These are phyloP conservation scores for Phialophora macrospora DNA, from an alignment of 2,329 filamentous ascomycete species.

Conservation along the genomic window DNA sequence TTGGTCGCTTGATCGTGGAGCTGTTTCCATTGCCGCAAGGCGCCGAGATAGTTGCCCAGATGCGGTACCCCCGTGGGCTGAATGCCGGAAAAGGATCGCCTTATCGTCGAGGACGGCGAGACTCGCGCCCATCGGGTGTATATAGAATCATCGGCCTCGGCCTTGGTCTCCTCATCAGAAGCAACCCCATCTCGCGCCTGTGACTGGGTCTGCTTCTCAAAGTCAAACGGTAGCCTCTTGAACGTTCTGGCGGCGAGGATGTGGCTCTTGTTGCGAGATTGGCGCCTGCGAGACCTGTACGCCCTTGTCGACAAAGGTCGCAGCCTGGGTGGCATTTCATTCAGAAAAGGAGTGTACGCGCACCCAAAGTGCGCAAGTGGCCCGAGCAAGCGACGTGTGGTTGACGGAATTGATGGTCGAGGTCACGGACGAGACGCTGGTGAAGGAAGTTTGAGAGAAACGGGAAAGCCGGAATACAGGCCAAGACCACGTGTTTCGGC, in stretches of 20 bases:
- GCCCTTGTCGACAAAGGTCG: slow-evolving; percentile 13
- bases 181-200: not conserved
- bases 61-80: slow-evolving; percentile 95
- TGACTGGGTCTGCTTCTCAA: not conserved
- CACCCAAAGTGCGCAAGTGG: slow-evolving; percentile 19
- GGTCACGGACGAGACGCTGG: not conserved
- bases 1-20: slow-evolving; percentile 73
- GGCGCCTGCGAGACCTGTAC: slow-evolving; percentile 1
- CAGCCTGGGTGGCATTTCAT: slow-evolving; percentile 23
- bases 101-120: slow-evolving; percentile 48
- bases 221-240: slow-evolving; percentile 1
- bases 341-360: slow-evolving; percentile 31
- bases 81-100: slow-evolving; percentile 83
- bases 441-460: not conserved
- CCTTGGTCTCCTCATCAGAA: not conserved
- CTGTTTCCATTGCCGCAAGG: slow-evolving; percentile 81
- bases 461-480: not conserved
- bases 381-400: not conserved
- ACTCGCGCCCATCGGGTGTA: slow-evolving; percentile 11
- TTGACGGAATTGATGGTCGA: slow-evolving; percentile 5
- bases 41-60: slow-evolving; percentile 92
- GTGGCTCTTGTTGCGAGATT: slow-evolving; percentile 17
- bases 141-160: slow-evolving; percentile 1
- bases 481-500: not conserved
- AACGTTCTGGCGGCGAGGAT: not conserved